These are phyloP conservation scores for Asterophora parasitica DNA, from an alignment of 768 basidiomycete species.

Conservation along the genomic window DNA sequence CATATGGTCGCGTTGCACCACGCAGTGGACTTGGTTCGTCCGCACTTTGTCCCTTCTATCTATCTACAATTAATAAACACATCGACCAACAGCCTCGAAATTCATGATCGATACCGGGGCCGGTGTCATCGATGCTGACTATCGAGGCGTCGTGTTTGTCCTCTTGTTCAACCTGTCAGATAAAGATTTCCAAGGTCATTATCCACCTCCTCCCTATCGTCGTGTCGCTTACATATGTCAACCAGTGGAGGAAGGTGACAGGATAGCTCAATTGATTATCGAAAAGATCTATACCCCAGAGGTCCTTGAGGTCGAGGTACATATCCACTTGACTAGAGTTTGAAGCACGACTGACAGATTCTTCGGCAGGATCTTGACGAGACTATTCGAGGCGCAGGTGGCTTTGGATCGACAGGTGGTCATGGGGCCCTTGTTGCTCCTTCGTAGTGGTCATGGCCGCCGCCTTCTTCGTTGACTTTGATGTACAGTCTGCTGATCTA, in stretches of 20 bases:
- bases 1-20: slow-evolving; percentile 96
- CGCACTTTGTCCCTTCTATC: not conserved
- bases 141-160: slow-evolving; percentile 87
- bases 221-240: not conserved
- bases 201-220: not conserved
- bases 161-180: slow-evolving; percentile 91
- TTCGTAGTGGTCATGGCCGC: slow-evolving; percentile 1
- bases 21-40: slow-evolving; percentile 87
- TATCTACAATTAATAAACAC: not conserved
- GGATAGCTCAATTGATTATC: slow-evolving; percentile 93
- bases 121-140: slow-evolving; percentile 96
- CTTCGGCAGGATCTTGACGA: slow-evolving; percentile 69
- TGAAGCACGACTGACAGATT: not conserved
- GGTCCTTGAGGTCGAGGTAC: slow-evolving; percentile 78
- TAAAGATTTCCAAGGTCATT: slow-evolving; percentile 76
- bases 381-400: slow-evolving; percentile 78
- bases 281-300: slow-evolving; percentile 87
- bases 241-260: slow-evolving; percentile 86
- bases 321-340: slow-evolving; percentile 21
- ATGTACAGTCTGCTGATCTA: not conserved
- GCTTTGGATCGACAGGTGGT: slow-evolving; percentile 96
- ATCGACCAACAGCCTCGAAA: slow-evolving; percentile 67
- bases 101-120: slow-evolving; percentile 98
- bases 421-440: slow-evolving; percentile 44
- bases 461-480: not conserved